A percentile compares a stretch with the other conserved stretches of the same genome.
Conservation (phyloP, 805 yeast genomes). For the Nadsonia fulvescens region DNA sequence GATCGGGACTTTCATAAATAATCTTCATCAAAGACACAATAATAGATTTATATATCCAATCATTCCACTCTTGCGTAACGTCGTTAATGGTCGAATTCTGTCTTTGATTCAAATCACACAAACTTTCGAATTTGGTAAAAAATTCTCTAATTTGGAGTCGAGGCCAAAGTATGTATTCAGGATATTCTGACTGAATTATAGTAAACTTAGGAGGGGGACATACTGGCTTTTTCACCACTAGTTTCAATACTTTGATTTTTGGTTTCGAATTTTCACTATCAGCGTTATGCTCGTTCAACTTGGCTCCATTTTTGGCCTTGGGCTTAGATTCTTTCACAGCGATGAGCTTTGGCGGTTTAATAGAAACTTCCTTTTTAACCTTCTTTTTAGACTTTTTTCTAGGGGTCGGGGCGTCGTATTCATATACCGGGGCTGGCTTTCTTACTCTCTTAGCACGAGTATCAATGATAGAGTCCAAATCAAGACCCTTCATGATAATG, state of each 20-base stretch:
- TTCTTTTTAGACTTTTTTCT: too few relatives aligned
- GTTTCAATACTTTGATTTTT: too few relatives aligned
- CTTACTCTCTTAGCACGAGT: too few relatives aligned
- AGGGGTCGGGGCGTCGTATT: too few relatives aligned
- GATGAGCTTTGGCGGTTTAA: too few relatives aligned
- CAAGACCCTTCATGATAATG: too few relatives aligned
- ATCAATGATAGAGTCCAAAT: too few relatives aligned
- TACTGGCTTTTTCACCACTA: too few relatives aligned
- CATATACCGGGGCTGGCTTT: too few relatives aligned
- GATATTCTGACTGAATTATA: constrained; percentile 11
- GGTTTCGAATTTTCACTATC: too few relatives aligned
- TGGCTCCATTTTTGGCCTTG: not conserved
- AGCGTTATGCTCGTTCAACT: not conserved
- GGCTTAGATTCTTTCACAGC: too few relatives aligned
- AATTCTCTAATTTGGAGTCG: constrained; percentile 21
- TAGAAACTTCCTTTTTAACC: too few relatives aligned
- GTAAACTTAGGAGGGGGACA: constrained; percentile 15
- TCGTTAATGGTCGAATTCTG: constrained; percentile 19
- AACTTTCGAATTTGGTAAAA: constrained; percentile 20
- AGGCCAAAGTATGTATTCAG: constrained; percentile 17
- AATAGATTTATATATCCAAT: constrained; percentile 19
- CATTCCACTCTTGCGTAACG: constrained; percentile 20
- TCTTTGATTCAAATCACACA: constrained; percentile 19
- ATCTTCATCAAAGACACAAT: constrained; percentile 16
- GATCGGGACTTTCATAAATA: constrained; percentile 16